These are phyloP conservation scores for Xylaria castorea DNA, from an alignment of 495 filamentous ascomycete species.

Conservation along the genomic window DNA sequence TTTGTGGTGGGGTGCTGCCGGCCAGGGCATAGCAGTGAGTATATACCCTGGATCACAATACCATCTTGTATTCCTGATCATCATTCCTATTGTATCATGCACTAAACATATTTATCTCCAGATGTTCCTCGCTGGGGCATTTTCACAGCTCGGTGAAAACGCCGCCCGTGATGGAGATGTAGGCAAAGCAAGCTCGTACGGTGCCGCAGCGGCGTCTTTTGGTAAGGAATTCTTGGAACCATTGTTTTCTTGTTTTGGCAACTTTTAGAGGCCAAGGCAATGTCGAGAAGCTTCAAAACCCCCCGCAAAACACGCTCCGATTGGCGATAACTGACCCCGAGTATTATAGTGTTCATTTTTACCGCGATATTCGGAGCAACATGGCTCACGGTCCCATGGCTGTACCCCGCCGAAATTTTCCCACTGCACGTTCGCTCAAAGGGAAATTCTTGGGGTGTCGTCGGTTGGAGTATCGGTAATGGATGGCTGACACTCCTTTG, in stretches of 20 bases:
- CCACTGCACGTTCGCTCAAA: constrained; percentile 70
- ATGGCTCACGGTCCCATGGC: constrained; percentile 75
- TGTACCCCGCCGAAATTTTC: constrained; percentile 77
- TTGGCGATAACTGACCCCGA: too few relatives aligned
- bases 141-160: constrained; percentile 46
- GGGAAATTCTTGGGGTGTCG: constrained; percentile 77
- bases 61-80: background rate
- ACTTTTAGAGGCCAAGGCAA: too few relatives aligned
- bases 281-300: too few relatives aligned
- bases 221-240: constrained; percentile 25
- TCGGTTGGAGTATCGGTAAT: constrained; percentile 77
- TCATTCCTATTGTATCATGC: background rate
- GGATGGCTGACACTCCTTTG: constrained; percentile 69
- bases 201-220: constrained; percentile 69
- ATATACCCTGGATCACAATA: constrained; percentile 52
- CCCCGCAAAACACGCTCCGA: too few relatives aligned
- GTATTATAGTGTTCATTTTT: constrained; percentile 62
- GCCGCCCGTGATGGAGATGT: constrained; percentile 42
- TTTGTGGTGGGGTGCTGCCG: constrained; percentile 69
- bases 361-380: constrained; percentile 73
- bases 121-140: constrained; percentile 58
- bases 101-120: background rate
- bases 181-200: constrained; percentile 57
- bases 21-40: constrained; percentile 61
- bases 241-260: too few relatives aligned